phyloP scores from a whole-genome alignment of 805 yeast genomes.

The Metschnikowia continentalis region DNA sequence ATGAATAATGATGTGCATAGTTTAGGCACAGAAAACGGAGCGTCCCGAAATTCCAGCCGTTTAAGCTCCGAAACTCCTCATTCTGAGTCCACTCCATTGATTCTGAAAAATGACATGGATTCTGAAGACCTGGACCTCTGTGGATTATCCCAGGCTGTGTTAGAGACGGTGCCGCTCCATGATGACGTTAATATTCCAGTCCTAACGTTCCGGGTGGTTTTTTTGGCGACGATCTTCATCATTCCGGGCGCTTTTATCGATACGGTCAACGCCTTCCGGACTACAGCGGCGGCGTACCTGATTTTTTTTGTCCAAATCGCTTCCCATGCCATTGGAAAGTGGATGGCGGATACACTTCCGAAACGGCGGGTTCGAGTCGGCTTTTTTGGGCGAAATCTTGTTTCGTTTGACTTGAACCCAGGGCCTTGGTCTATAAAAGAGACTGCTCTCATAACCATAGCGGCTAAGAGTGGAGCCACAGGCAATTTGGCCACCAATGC shows the following conservation, averaged over 20 bases:
- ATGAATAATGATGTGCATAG: too few relatives aligned
- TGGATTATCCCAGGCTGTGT: constrained; percentile 28
- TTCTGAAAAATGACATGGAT: neutral
- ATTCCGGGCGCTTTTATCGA: constrained; percentile 42
- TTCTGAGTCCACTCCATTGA: constrained; percentile 1
- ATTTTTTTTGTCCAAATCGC: constrained; percentile 50
- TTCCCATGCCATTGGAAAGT: constrained; percentile 44
- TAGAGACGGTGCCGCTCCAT: constrained; percentile 35
- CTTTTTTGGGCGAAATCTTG: constrained; percentile 7
- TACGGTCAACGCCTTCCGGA: constrained; percentile 40
- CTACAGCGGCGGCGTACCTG: constrained; percentile 47
- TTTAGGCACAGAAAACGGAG: too few relatives aligned
- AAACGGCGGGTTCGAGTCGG: constrained; percentile 18
- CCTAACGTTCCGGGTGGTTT: constrained; percentile 33
- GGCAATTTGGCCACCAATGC: constrained; percentile 49
- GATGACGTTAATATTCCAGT: constrained; percentile 40
- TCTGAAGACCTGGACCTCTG: constrained; percentile 19
- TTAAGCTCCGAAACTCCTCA: neutral
- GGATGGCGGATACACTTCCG: constrained; percentile 43
- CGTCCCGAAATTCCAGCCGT: neutral
- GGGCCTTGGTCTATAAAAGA: constrained; percentile 57
- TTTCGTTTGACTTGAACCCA: constrained; percentile 39
- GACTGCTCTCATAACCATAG: constrained; percentile 47
- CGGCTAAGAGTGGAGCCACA: constrained; percentile 51
- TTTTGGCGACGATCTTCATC: constrained; percentile 32